A percentile compares a stretch with the other conserved stretches of the same genome.
These are phyloP conservation scores for Benincasa hispida DNA, from an alignment of 306 rosid genomes.

Conservation along the genomic window DNA sequence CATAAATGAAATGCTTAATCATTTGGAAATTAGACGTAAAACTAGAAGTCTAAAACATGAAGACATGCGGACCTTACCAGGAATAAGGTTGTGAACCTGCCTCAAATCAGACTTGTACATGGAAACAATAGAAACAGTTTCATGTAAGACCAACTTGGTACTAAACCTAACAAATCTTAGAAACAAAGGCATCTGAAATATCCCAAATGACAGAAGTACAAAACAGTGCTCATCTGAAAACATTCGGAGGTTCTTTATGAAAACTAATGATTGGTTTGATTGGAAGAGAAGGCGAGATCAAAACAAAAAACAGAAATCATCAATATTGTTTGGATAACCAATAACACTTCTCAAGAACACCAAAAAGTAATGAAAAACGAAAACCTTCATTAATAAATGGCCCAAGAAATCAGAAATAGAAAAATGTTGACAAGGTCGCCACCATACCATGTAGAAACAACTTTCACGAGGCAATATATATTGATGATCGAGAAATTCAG, in stretches of 20 bases:
- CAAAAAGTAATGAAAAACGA: not conserved
- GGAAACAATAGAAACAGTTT: constrained; percentile 26
- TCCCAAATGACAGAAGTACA: not conserved
- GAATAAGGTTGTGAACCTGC: constrained; percentile 80
- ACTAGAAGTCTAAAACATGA: constrained; percentile 1
- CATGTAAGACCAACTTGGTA: constrained; percentile 29
- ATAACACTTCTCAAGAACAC: not conserved
- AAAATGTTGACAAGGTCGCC: not conserved
- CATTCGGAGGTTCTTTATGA: not conserved
- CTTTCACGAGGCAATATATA: constrained; percentile 60
- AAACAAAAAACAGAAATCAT: not conserved
- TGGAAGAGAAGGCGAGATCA: not conserved
- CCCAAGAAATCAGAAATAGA: not conserved
- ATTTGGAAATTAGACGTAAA: not conserved
- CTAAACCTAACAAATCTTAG: not conserved
- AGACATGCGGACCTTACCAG: constrained; percentile 55
- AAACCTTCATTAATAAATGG: not conserved
- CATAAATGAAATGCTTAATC: not conserved
- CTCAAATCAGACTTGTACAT: constrained; percentile 89
- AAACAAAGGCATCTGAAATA: not conserved
- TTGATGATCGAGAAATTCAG: constrained; percentile 37
- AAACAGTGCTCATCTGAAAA: not conserved
- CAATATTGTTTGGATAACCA: not conserved
- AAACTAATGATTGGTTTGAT: not conserved
- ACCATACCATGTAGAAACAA: constrained; percentile 79